phyloP scores from a whole-genome alignment of 1,139 yeast species.

The Suhomyces taliae region DNA sequence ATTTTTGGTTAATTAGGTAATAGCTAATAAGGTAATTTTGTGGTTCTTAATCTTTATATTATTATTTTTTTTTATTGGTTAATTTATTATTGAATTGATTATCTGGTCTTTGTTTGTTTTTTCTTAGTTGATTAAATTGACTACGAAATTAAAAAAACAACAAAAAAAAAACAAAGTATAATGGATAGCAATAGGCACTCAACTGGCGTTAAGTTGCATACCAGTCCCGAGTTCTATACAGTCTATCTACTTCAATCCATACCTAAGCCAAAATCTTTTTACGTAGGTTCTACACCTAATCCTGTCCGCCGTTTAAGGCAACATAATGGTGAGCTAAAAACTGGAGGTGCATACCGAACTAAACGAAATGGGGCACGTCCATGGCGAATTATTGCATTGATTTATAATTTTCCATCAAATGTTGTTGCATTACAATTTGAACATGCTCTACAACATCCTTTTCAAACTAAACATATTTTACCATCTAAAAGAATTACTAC shows the following conservation, averaged over 20 bases:
- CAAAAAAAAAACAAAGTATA: background rate
- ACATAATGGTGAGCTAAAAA: conserved; percentile 66
- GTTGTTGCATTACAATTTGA: conserved; percentile 71
- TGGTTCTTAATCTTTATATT: too few relatives aligned
- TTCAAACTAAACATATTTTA: conserved; percentile 60
- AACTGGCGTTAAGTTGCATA: conserved; percentile 10
- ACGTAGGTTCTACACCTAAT: conserved; percentile 78
- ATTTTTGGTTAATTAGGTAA: too few relatives aligned
- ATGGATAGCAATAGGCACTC: background rate
- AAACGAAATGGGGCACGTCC: conserved; percentile 58
- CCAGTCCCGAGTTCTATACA: conserved; percentile 51
- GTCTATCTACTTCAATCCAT: conserved; percentile 66
- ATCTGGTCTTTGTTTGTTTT: too few relatives aligned
- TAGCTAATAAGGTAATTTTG: too few relatives aligned
- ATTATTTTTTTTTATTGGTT: too few relatives aligned
- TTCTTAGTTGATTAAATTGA: too few relatives aligned
- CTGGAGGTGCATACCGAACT: conserved; percentile 71
- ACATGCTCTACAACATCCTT: conserved; percentile 78
- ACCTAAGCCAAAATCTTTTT: conserved; percentile 55
- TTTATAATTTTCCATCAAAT: conserved; percentile 73
- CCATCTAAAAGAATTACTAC: conserved; percentile 26
- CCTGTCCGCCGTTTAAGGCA: conserved; percentile 69
- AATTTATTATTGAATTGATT: too few relatives aligned
- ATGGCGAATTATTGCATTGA: conserved; percentile 66
- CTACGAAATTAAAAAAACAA: too few relatives aligned